Evolutionary conservation across 768 basidiomycete species (phyloP).

Genomic region (Neoboletus subvelutipes): DNA sequence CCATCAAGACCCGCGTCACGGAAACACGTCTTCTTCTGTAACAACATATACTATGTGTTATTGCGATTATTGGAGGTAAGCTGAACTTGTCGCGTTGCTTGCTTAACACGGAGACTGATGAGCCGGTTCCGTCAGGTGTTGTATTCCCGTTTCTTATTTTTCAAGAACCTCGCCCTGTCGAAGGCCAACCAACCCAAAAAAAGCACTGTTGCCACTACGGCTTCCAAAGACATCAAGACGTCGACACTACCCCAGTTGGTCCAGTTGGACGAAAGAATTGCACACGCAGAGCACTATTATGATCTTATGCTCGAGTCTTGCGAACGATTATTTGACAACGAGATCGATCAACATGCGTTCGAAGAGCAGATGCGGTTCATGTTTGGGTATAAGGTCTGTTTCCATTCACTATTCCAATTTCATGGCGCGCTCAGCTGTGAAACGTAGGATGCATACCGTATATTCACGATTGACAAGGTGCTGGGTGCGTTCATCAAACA

Average conservation of each 20-base stretch:
- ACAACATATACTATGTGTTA: constrained; percentile 84
- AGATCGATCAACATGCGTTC: constrained; percentile 82
- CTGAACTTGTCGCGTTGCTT: not conserved
- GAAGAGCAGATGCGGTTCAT: constrained; percentile 89
- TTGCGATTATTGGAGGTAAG: constrained; percentile 84
- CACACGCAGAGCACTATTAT: constrained; percentile 70
- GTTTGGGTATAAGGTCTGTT: constrained; percentile 74
- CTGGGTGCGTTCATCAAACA: constrained; percentile 89
- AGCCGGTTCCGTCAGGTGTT: constrained; percentile 54
- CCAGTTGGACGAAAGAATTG: constrained; percentile 35
- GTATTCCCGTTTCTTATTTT: constrained; percentile 75
- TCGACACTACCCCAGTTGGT: constrained; percentile 28
- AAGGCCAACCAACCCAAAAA: constrained; percentile 33
- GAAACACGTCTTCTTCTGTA: constrained; percentile 76
- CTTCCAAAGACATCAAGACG: constrained; percentile 31
- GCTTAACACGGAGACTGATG: constrained; percentile 2
- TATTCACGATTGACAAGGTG: constrained; percentile 94
- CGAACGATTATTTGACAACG: constrained; percentile 89
- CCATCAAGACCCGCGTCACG: constrained; percentile 40
- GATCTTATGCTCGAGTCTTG: constrained; percentile 81
- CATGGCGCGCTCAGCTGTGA: constrained; percentile 1
- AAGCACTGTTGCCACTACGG: not conserved
- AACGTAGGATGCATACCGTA: constrained; percentile 70
- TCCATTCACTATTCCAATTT: not conserved
- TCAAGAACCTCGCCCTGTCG: constrained; percentile 68